Conservation (phyloP, 1,284 basidiomycete species). For the Pulchroboletus neoregius region DNA sequence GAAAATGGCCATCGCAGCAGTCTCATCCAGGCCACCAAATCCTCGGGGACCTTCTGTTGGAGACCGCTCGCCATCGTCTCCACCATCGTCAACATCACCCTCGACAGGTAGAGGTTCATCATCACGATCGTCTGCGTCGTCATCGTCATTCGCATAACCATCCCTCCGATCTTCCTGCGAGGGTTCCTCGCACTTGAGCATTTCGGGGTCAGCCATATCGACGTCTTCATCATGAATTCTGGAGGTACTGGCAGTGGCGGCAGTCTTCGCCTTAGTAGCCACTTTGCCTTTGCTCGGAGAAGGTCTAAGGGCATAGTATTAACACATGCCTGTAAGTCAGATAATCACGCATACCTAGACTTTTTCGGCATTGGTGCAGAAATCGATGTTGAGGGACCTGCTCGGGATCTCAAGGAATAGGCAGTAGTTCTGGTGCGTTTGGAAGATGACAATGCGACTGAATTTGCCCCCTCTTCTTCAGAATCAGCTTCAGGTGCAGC, state of each 20-base stretch:
- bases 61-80: conserved; percentile 37
- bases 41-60: conserved; percentile 37
- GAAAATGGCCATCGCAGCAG: conserved; percentile 76
- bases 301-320: conserved; percentile 35
- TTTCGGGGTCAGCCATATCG: conserved; percentile 67
- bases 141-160: conserved; percentile 40
- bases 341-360: conserved; percentile 44
- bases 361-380: conserved; percentile 68
- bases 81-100: conserved; percentile 39
- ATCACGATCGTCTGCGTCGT: conserved; percentile 47
- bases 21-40: conserved; percentile 65
- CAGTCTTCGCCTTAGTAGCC: conserved; percentile 55
- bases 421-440: conserved; percentile 56
- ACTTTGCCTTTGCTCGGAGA: conserved; percentile 60
- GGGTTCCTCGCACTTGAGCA: conserved; percentile 53
- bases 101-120: conserved; percentile 39
- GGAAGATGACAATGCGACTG: conserved; percentile 40
- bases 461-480: conserved; percentile 51
- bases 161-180: conserved; percentile 47
- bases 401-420: conserved; percentile 66
- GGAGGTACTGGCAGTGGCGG: conserved; percentile 57
- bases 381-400: conserved; percentile 40
- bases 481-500: conserved; percentile 63
- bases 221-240: conserved; percentile 64
- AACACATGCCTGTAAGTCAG: conserved; percentile 14